Conservation (phyloP, 176 grass and related monocot species). For the Oryza brachyantha region DNA sequence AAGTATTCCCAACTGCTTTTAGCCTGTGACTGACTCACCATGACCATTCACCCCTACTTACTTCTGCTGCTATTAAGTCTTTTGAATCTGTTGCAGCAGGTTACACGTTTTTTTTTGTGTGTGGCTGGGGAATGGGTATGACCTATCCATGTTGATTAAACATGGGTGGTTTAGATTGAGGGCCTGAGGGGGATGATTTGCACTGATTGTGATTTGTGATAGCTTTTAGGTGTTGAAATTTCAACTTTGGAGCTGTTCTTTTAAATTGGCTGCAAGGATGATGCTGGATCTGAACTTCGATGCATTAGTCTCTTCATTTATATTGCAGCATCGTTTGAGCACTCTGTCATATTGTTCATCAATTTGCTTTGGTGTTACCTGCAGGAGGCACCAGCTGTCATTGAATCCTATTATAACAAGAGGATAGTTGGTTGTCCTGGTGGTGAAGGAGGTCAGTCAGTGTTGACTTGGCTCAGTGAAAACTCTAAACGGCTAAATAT, state of each 20-base stretch:
- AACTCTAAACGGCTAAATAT: slow-evolving; percentile 1
- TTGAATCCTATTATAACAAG: slow-evolving; percentile 88
- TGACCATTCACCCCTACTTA: neutral
- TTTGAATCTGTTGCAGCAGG: neutral
- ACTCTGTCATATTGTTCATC: slow-evolving; percentile 18
- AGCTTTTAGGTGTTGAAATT: neutral
- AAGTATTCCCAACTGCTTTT: neutral
- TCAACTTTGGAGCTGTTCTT: neutral
- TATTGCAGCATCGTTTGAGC: neutral
- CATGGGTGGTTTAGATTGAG: neutral
- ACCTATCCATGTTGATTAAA: neutral
- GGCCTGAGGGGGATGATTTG: neutral
- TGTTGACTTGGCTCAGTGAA: slow-evolving; percentile 20
- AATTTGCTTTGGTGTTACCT: slow-evolving; percentile 27
- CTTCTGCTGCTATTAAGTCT: neutral
- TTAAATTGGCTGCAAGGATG: neutral
- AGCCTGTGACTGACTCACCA: neutral
- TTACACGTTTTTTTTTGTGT: neutral
- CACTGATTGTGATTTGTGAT: neutral
- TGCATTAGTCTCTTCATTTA: neutral
- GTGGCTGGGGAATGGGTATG: neutral
- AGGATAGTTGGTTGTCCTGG: slow-evolving; percentile 93
- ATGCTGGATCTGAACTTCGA: neutral
- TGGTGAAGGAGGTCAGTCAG: slow-evolving; percentile 80
- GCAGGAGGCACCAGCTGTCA: slow-evolving; percentile 87